A percentile compares a stretch with the other conserved stretches of the same genome.
Evolutionary conservation across 768 basidiomycete genomes (phyloP).

Genomic region (Russula emetica): DNA sequence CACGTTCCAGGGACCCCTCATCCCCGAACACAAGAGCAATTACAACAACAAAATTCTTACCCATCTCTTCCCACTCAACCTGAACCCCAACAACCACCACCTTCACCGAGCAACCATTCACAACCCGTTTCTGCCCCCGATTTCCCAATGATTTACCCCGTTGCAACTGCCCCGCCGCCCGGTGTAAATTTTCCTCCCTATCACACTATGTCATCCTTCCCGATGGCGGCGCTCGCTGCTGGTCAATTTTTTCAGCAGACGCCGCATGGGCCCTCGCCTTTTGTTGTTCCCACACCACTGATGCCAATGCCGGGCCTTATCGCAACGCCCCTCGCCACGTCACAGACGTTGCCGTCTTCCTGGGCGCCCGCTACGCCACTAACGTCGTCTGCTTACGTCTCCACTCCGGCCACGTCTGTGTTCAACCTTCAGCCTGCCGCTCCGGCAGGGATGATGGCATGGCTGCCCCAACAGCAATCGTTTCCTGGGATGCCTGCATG

Average conservation of each 20-base stretch:
- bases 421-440: background rate
- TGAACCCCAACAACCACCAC: conserved; percentile 18
- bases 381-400: conserved; percentile 7
- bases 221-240: background rate
- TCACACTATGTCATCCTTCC: conserved; percentile 8
- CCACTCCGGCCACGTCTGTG: conserved; percentile 6
- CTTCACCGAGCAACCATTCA: conserved; percentile 1
- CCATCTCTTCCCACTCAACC: background rate
- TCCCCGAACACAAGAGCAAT: conserved; percentile 2
- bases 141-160: background rate
- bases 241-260: conserved; percentile 11
- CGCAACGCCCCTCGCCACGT: conserved; percentile 16
- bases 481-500: background rate
- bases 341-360: conserved; percentile 13
- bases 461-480: background rate
- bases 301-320: conserved; percentile 10
- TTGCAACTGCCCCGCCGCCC: background rate
- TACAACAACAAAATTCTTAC: background rate
- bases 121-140: background rate
- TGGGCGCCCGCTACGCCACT: conserved; percentile 20
- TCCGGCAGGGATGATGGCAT: background rate
- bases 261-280: conserved; percentile 10
- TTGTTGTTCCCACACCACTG: conserved; percentile 15
- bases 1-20: conserved; percentile 23
- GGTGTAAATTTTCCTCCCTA: background rate